These are phyloP conservation scores for Amylocarpus encephaloides DNA, from an alignment of 2,329 filamentous ascomycete species.

Conservation along the genomic window DNA sequence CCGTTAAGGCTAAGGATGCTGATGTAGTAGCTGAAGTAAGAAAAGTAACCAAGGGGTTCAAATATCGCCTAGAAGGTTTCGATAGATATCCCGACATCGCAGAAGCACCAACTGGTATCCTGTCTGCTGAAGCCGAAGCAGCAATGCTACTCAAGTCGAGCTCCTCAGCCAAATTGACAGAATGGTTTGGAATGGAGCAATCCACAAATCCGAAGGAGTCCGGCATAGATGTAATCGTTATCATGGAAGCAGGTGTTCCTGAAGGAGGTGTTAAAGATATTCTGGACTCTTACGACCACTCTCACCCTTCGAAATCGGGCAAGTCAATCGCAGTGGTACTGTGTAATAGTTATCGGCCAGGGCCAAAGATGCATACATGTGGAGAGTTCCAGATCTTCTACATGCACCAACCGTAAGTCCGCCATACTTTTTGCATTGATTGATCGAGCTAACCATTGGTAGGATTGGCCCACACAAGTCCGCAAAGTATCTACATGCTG, in stretches of 20 bases:
- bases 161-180: constrained; percentile 13
- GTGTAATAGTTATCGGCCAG: constrained; percentile 19
- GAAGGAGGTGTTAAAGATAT: constrained; percentile 19
- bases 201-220: constrained; percentile 1
- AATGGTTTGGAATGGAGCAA: constrained; percentile 26
- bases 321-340: constrained; percentile 22
- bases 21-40: constrained; percentile 18
- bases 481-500: constrained; percentile 24
- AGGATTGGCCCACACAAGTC: constrained; percentile 28
- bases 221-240: constrained; percentile 21
- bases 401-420: constrained; percentile 27
- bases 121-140: constrained; percentile 23
- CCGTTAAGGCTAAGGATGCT: constrained; percentile 8
- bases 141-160: constrained; percentile 25
- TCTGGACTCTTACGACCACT: constrained; percentile 15
- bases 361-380: constrained; percentile 19
- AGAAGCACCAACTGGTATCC: constrained; percentile 28
- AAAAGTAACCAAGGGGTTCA: constrained; percentile 15
- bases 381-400: constrained; percentile 23
- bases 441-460: constrained; percentile 6
- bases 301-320: constrained; percentile 4
- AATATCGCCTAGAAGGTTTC: constrained; percentile 23
- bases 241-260: constrained; percentile 26
- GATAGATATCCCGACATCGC: constrained; percentile 28
- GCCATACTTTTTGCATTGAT: neutral